Base-by-base conservation (phyloP, 2,329 filamentous ascomycete genomes). In the Cryphonectria parasitica region DNA sequence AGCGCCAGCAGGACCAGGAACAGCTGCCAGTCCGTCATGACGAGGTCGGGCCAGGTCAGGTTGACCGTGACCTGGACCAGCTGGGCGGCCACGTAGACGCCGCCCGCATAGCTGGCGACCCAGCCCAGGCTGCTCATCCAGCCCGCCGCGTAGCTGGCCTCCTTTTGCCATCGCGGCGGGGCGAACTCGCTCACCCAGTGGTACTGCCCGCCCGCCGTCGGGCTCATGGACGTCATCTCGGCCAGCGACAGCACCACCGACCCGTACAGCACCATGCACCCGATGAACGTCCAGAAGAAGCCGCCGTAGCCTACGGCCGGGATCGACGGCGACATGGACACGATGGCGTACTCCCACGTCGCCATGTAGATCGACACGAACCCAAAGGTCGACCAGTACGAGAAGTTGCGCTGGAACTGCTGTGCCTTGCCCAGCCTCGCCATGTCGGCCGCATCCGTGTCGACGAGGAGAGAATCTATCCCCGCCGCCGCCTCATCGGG, bases 361-460 rank as follows among this genome's bases (percentile, higher is more conserved):
- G 73, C 74, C 75, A 76, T 76, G 62, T 76, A 76, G 49, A 76
- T 75, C 54, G 75, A 74, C 34, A 76, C 70, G 62, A 76, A 76
- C 17, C 75, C 74, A 13, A 76, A 69, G 2, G 73, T 71, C 22
- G 73, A 72, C 71, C 72, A 73, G 52, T 72, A 67, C 34, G 67
- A 60, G 64, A 75, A 73, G 41, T 72, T 73, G 60, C 74, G 72
- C 60, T 72, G 71, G 61, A 76, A 74, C 70, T 75, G 73, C 52
- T 74, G 72, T 11, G 67, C 64, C 45, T 72, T 72, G 67, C 70
- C 70, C 19, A 72, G 64, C 25, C 70, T 64, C 1, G 62, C 64
- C 70, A 72, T 72, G 49, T 72, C 70, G 41, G 56, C 67, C n/a
- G 65, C 70, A 41, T 72, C 70, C 17, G 67, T 64, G 4, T 41